Conservation (phyloP, 805 yeast species). For the Kodamaea lidongshanica region DNA sequence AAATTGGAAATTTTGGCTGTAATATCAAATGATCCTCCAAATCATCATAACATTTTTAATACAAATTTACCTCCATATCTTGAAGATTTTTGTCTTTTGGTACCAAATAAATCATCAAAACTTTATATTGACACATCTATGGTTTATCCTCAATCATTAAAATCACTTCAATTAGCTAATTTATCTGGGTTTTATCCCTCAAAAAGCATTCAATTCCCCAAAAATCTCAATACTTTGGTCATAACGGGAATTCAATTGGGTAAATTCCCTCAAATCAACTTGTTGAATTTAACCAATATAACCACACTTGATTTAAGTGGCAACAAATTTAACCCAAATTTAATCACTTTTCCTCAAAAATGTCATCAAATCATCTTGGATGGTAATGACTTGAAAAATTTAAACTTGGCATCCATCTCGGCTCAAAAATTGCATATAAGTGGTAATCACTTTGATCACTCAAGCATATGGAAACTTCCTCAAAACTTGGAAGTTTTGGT, state of each 20-base stretch:
- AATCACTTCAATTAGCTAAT: background rate
- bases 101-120: constrained; percentile 1
- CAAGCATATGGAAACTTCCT: background rate
- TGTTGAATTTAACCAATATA: constrained; percentile 1
- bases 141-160: constrained; percentile 1
- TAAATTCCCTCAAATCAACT: constrained; percentile 1
- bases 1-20: constrained; percentile 4
- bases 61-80: constrained; percentile 2
- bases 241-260: constrained; percentile 2
- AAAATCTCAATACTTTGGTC: background rate
- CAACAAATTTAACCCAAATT: background rate
- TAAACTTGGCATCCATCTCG: background rate
- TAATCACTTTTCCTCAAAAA: background rate
- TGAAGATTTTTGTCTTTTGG: constrained; percentile 3
- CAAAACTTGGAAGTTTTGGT: background rate
- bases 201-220: constrained; percentile 1
- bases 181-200: constrained; percentile 2
- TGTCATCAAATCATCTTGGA: constrained; percentile 1
- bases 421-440: background rate
- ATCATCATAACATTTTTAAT: background rate
- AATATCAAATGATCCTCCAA: background rate
- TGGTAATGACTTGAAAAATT: constrained; percentile 1
- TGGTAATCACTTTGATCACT: constrained; percentile 2
- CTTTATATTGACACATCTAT: constrained; percentile 1
- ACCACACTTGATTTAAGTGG: constrained; percentile 1